Evolutionary conservation across 2,329 filamentous ascomycete genomes (phyloP).

Genomic region (Amesomyces nigricolor): DNA sequence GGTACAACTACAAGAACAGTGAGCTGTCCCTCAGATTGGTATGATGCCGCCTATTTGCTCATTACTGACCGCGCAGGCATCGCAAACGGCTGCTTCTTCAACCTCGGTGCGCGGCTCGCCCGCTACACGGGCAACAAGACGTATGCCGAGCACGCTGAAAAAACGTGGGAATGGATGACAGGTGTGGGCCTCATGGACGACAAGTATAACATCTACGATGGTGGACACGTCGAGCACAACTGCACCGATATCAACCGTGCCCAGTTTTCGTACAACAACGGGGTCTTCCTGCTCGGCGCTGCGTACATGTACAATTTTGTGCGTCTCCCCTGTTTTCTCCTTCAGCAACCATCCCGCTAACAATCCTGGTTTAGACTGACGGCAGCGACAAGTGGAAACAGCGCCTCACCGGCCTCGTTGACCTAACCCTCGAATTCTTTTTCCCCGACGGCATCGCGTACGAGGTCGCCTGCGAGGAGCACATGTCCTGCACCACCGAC

Average conservation of each 20-base stretch:
- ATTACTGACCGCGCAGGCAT: conserved; percentile 50
- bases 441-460: conserved; percentile 56
- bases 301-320: conserved; percentile 64
- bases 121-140: conserved; percentile 63
- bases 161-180: conserved; percentile 58
- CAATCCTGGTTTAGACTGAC: conserved; percentile 38
- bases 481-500: conserved; percentile 59
- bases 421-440: conserved; percentile 43
- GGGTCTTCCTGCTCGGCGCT: conserved; percentile 54
- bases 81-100: conserved; percentile 59
- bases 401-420: conserved; percentile 49
- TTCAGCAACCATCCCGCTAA: no score
- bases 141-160: conserved; percentile 58
- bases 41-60: conserved; percentile 26
- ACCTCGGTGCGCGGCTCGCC: conserved; percentile 63
- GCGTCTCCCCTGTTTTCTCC: conserved; percentile 25
- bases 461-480: conserved; percentile 60
- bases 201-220: conserved; percentile 54
- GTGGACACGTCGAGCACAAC: conserved; percentile 49
- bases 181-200: conserved; percentile 54
- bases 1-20: conserved; percentile 72
- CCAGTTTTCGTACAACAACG: conserved; percentile 63
- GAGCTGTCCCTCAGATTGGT: conserved; percentile 21
- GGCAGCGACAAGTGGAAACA: conserved; percentile 49
- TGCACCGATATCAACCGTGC: conserved; percentile 55